Percentiles rank a stretch among this genome's conserved stretches.
Evolutionary conservation across 805 yeast species (phyloP).

Genomic region (Brettanomyces bruxellensis): DNA sequence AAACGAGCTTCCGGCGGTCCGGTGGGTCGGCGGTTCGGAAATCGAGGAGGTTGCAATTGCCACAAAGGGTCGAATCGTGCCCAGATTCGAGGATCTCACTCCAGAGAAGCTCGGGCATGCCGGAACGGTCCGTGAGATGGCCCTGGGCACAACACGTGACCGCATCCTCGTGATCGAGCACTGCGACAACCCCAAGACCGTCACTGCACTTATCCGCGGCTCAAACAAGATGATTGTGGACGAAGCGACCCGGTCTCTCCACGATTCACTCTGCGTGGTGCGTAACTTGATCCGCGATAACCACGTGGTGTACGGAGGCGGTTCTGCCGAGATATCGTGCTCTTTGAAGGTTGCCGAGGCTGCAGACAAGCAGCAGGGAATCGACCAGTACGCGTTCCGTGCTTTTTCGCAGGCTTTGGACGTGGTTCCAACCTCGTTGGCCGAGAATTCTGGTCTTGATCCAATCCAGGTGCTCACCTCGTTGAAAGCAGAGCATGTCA

Average conservation of each 20-base stretch:
- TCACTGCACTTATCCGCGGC: constrained; percentile 89
- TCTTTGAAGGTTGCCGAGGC: constrained; percentile 85
- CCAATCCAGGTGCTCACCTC: constrained; percentile 85
- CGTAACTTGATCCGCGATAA: constrained; percentile 88
- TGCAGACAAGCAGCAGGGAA: constrained; percentile 89
- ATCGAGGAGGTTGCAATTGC: constrained; percentile 94
- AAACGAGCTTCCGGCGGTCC: constrained; percentile 86
- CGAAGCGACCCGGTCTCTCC: constrained; percentile 93
- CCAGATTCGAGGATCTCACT: constrained; percentile 88
- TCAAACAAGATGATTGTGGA: constrained; percentile 97
- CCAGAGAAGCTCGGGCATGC: constrained; percentile 81
- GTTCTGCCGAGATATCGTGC: constrained; percentile 94
- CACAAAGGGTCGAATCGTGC: constrained; percentile 94
- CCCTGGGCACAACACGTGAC: constrained; percentile 94
- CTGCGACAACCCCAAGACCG: constrained; percentile 78
- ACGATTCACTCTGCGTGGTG: constrained; percentile 94
- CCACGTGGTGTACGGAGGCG: constrained; percentile 98
- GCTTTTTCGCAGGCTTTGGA: constrained; percentile 90
- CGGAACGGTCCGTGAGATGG: constrained; percentile 76
- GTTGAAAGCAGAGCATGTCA: constrained; percentile 77
- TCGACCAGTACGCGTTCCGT: constrained; percentile 96
- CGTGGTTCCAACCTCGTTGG: constrained; percentile 85
- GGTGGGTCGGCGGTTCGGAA: constrained; percentile 99
- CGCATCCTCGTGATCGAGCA: constrained; percentile 93
- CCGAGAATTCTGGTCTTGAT: constrained; percentile 93